These are phyloP conservation scores for Ophiocordyceps australis DNA, from an alignment of 2,329 filamentous ascomycete genomes.

Conservation along the genomic window DNA sequence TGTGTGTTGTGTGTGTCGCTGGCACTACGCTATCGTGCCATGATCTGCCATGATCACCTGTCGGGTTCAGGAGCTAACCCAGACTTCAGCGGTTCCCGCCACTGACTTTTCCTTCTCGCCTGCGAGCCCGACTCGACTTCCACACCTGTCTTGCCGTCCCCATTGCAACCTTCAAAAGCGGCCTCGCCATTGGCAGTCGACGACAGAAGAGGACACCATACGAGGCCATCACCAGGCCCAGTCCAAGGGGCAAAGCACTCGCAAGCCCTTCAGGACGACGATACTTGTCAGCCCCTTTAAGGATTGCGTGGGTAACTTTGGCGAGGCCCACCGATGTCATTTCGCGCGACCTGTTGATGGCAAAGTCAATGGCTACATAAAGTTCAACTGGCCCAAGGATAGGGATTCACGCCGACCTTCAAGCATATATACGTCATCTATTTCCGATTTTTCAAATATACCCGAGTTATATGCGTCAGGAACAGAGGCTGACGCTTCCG, in stretches of 20 bases:
- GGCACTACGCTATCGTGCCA: too few relatives aligned
- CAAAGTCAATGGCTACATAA: conserved; percentile 18
- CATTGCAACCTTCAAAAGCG: conserved; percentile 3
- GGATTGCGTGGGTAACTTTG: conserved; percentile 11
- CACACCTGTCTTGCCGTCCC: not conserved
- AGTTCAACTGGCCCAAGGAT: conserved; percentile 15
- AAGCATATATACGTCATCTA: not conserved
- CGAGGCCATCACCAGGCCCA: too few relatives aligned
- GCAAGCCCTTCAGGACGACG: too few relatives aligned
- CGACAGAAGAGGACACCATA: too few relatives aligned
- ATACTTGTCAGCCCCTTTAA: conserved; percentile 13
- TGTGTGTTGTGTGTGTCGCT: too few relatives aligned
- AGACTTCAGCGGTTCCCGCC: conserved; percentile 8
- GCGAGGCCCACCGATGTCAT: conserved; percentile 5
- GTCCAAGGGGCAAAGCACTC: too few relatives aligned
- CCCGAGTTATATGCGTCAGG: conserved; percentile 1
- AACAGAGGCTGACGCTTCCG: too few relatives aligned
- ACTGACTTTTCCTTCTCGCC: conserved; percentile 5
- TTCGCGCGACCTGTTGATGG: conserved; percentile 14
- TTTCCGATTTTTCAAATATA: not conserved
- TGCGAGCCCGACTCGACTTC: conserved; percentile 1
- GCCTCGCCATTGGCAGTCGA: conserved; percentile 5
- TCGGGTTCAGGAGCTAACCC: conserved; percentile 11
- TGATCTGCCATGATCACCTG: conserved; percentile 10
- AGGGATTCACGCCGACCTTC: not conserved